Evolutionary conservation across 2,329 filamentous ascomycete species (phyloP).

Genomic region (Exophiala lecanii-corni): DNA sequence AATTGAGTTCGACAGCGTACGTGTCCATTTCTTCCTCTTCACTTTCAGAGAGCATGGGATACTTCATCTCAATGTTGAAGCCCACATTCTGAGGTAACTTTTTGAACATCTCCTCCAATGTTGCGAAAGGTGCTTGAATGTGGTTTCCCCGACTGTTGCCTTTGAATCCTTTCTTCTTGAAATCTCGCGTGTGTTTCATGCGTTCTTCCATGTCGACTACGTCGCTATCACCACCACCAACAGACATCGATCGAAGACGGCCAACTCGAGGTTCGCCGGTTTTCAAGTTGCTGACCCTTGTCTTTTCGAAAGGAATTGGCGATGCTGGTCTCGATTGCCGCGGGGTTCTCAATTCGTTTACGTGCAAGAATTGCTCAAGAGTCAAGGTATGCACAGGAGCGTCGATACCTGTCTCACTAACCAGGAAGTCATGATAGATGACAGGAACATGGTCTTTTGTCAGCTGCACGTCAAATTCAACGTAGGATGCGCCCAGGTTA

Average conservation of each 20-base stretch:
- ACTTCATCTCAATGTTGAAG: slow-evolving; percentile 99
- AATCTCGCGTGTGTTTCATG: slow-evolving; percentile 96
- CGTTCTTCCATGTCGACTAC: slow-evolving; percentile 64
- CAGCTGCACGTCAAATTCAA: slow-evolving; percentile 82
- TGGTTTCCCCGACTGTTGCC: slow-evolving; percentile 90
- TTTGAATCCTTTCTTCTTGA: slow-evolving; percentile 92
- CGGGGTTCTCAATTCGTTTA: slow-evolving; percentile 57
- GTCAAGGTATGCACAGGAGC: slow-evolving; percentile 94
- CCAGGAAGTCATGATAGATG: slow-evolving; percentile 97
- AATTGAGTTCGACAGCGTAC: slow-evolving; percentile 92
- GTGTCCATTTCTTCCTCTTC: slow-evolving; percentile 96
- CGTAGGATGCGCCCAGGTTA: slow-evolving; percentile 75
- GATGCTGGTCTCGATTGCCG: slow-evolving; percentile 45
- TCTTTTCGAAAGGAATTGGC: slow-evolving; percentile 31
- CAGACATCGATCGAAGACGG: slow-evolving; percentile 56
- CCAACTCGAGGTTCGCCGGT: slow-evolving; percentile 21
- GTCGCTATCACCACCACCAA: slow-evolving; percentile 48
- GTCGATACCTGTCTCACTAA: slow-evolving; percentile 95
- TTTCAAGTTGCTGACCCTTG: slow-evolving; percentile 24
- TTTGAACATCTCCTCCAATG: slow-evolving; percentile 85
- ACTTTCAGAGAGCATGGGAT: slow-evolving; percentile 94
- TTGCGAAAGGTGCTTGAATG: slow-evolving; percentile 94
- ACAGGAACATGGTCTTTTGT: slow-evolving; percentile 99
- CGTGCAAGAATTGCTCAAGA: slow-evolving; percentile 88
- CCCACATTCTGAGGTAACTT: slow-evolving; percentile 77